Evolutionary conservation across 2,329 filamentous ascomycete genomes (phyloP).

Genomic region (Talaromyces sp.): DNA sequence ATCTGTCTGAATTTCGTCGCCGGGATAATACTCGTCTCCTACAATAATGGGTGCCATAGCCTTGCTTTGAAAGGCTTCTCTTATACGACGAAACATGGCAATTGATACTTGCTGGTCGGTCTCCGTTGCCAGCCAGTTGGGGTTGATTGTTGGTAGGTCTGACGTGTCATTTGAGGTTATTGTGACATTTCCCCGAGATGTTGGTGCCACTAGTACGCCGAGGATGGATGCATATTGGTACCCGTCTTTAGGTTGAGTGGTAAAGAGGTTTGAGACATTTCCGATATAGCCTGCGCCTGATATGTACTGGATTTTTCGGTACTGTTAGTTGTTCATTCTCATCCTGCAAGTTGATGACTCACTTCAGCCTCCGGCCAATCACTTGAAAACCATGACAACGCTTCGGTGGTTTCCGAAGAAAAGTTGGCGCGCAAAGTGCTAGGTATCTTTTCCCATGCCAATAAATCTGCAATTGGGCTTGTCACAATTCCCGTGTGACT

Average conservation of each 20-base stretch:
- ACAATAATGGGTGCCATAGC: slow-evolving; percentile 24
- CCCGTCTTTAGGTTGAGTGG: slow-evolving; percentile 24
- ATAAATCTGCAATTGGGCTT: not conserved
- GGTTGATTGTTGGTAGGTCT: slow-evolving; percentile 40
- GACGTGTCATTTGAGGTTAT: slow-evolving; percentile 30
- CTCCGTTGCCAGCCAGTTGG: slow-evolving; percentile 36
- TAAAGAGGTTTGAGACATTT: slow-evolving; percentile 20
- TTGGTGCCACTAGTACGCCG: slow-evolving; percentile 32
- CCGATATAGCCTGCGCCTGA: slow-evolving; percentile 21
- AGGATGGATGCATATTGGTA: slow-evolving; percentile 27
- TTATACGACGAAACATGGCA: slow-evolving; percentile 36
- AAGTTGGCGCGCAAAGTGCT: slow-evolving; percentile 12
- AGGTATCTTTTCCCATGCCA: slow-evolving; percentile 28
- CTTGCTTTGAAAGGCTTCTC: slow-evolving; percentile 28
- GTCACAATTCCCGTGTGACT: not conserved
- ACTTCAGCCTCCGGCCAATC: slow-evolving; percentile 35
- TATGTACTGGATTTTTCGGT: slow-evolving; percentile 16
- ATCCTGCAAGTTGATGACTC: not conserved
- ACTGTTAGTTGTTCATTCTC: not conserved
- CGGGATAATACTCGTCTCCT: slow-evolving; percentile 35
- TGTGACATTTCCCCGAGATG: slow-evolving; percentile 41
- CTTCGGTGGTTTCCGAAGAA: slow-evolving; percentile 14
- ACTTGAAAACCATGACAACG: slow-evolving; percentile 22
- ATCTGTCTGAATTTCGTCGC: slow-evolving; percentile 34
- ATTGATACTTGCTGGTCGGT: slow-evolving; percentile 42